These are phyloP conservation scores for Emergomyces orientalis DNA, from an alignment of 2,329 filamentous ascomycete genomes.

Conservation along the genomic window DNA sequence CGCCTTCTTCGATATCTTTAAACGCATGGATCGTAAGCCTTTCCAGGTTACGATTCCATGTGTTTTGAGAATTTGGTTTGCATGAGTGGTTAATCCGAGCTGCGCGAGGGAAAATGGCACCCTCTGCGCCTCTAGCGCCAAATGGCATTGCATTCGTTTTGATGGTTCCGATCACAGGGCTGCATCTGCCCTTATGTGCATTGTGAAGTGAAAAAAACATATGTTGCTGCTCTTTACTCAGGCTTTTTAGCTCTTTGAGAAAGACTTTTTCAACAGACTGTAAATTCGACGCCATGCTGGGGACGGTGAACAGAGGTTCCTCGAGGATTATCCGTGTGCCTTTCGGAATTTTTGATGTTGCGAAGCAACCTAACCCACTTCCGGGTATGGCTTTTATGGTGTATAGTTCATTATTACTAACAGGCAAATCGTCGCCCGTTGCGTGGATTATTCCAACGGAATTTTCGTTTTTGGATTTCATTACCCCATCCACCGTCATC, in stretches of 20 bases:
- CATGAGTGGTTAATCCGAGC: constrained; percentile 16
- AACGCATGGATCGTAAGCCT: constrained; percentile 13
- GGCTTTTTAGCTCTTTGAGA: constrained; percentile 2
- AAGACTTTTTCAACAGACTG: neutral
- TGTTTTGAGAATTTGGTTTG: constrained; percentile 13
- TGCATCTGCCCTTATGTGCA: constrained; percentile 5
- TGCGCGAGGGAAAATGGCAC: constrained; percentile 11
- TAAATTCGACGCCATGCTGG: neutral
- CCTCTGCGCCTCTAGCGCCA: constrained; percentile 1
- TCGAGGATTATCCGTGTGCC: constrained; percentile 13
- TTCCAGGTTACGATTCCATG: constrained; percentile 9
- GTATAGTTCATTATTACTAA: constrained; percentile 6
- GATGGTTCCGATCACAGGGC: constrained; percentile 9
- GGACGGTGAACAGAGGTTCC: constrained; percentile 8
- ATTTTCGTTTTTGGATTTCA: neutral
- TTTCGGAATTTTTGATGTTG: constrained; percentile 9
- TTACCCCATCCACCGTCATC: neutral
- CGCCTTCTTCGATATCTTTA: constrained; percentile 12
- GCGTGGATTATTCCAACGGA: neutral
- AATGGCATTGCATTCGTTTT: constrained; percentile 12
- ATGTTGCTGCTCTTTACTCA: constrained; percentile 10
- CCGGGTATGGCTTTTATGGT: constrained; percentile 8
- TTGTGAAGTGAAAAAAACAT: constrained; percentile 11
- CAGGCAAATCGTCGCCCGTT: neutral
- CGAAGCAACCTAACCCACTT: constrained; percentile 10